phyloP scores from a whole-genome alignment of 305 asterid species.

The Withania somnifera region DNA sequence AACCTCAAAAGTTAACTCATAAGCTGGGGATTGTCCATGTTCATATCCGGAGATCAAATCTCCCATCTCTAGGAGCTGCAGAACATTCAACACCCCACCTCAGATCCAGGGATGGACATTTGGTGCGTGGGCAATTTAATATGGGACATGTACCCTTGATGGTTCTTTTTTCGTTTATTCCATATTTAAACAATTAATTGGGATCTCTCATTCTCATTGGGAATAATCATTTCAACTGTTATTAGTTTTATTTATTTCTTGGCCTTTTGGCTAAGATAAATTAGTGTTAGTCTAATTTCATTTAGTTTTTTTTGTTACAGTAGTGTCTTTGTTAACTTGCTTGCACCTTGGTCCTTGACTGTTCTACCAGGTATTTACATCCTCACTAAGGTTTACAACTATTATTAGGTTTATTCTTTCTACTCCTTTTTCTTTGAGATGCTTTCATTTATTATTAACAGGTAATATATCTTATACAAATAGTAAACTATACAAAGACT shows the following conservation, averaged over 20 bases:
- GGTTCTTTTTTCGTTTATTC: neutral
- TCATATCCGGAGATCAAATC: too few relatives aligned
- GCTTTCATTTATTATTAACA: neutral
- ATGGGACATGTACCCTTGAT: neutral
- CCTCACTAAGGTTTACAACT: neutral
- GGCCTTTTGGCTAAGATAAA: neutral
- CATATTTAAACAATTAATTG: neutral
- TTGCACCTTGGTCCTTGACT: neutral
- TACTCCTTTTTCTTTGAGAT: neutral
- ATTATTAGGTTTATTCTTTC: neutral
- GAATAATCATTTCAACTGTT: neutral
- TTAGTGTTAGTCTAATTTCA: neutral
- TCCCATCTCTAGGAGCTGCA: too few relatives aligned
- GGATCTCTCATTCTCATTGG: neutral
- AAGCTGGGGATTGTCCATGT: too few relatives aligned
- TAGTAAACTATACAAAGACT: neutral
- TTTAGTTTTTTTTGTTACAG: neutral
- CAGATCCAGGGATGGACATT: too few relatives aligned
- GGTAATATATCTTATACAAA: neutral
- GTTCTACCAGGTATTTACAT: neutral
- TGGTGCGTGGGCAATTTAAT: too few relatives aligned
- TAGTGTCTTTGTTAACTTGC: neutral
- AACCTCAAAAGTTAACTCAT: too few relatives aligned
- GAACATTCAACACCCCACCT: too few relatives aligned
- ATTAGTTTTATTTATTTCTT: neutral